Evolutionary conservation across 345 rosid species (phyloP).

Genomic region (Moricandia arvensis): DNA sequence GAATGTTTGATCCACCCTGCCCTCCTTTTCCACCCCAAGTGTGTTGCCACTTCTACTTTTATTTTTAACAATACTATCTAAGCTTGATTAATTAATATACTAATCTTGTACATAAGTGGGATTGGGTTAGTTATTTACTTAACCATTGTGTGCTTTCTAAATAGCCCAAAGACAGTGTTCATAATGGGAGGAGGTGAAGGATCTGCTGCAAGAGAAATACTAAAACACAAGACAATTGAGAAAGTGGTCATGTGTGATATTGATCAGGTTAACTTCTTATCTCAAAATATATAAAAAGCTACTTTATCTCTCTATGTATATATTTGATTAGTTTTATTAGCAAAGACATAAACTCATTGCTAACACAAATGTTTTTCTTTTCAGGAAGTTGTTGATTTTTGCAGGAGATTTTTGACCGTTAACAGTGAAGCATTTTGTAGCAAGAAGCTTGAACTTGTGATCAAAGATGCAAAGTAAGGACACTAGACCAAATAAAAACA

Average conservation of each 20-base stretch:
- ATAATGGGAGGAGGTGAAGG: slow-evolving; percentile 99
- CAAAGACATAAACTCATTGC: not conserved
- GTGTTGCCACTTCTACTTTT: not conserved
- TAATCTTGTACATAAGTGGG: not conserved
- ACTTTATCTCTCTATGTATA: not conserved
- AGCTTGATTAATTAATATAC: not conserved
- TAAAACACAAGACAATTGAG: slow-evolving; percentile 65
- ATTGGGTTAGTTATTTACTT: not conserved
- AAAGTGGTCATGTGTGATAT: slow-evolving; percentile 96
- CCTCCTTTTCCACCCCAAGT: slow-evolving; percentile 75
- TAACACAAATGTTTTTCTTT: slow-evolving; percentile 13
- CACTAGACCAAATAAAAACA: not conserved
- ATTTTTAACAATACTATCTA: not conserved
- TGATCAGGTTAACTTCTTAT: slow-evolving; percentile 55
- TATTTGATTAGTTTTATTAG: not conserved
- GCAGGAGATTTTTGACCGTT: slow-evolving; percentile 61
- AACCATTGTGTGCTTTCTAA: not conserved
- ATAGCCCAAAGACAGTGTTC: slow-evolving; percentile 70
- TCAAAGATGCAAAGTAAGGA: slow-evolving; percentile 83
- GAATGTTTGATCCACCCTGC: slow-evolving; percentile 93
- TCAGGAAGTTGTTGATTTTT: slow-evolving; percentile 93
- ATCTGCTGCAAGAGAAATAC: slow-evolving; percentile 96
- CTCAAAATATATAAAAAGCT: too few species aligned
- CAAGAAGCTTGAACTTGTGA: slow-evolving; percentile 75
- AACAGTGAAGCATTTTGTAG: slow-evolving; percentile 74